A percentile compares a stretch with the other conserved stretches of the same genome.
phyloP scores from a whole-genome alignment of 2,329 filamentous ascomycete genomes.

The Microsporum audouinii region DNA sequence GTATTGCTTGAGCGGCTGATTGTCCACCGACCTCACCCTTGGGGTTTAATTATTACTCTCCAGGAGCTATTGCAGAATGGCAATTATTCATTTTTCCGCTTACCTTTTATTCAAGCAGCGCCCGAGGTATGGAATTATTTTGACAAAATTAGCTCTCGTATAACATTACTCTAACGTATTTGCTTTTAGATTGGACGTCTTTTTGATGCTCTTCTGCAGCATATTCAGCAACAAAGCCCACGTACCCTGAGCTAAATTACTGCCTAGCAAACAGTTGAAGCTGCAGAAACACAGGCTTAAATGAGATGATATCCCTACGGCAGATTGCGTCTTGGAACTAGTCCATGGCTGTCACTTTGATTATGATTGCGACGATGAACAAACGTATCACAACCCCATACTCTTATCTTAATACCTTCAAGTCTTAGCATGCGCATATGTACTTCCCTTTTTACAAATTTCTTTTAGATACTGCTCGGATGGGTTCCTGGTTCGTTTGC shows the following conservation, averaged over 20 bases:
- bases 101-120: conserved; percentile 80
- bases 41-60: conserved; percentile 82
- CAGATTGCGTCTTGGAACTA: neutral
- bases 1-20: conserved; percentile 79
- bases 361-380: conserved; percentile 3
- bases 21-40: conserved; percentile 84
- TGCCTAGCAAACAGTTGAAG: neutral
- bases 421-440: conserved; percentile 4
- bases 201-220: conserved; percentile 35
- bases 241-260: conserved; percentile 16
- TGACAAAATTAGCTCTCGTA: neutral
- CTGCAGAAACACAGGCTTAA: neutral
- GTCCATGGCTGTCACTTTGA: neutral
- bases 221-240: conserved; percentile 40
- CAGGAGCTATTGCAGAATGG: conserved; percentile 86
- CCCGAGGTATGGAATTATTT: conserved; percentile 57
- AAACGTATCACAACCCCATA: neutral
- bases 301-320: neutral
- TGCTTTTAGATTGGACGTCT: conserved; percentile 32
- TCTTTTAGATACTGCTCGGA: conserved; percentile 10
- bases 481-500: conserved; percentile 8
- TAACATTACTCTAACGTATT: conserved; percentile 5
- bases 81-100: conserved; percentile 80
- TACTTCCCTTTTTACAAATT: conserved; percentile 8
- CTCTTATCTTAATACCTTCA: conserved; percentile 1